A percentile compares a stretch with the other conserved stretches of the same genome.
phyloP scores from a whole-genome alignment of 306 rosid genomes.

The apple (Malus domestica) region ASM211411v1 NC_041803.1:4891501-4892000 shows the following conservation, averaged over 20 bases:
- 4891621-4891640: conserved; percentile 15
- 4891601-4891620: not conserved
- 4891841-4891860: not conserved
- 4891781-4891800: not conserved
- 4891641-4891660: conserved; percentile 24
- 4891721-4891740: not conserved
- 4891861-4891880: not conserved
- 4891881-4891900: not conserved
- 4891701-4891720: not conserved
- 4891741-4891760: not conserved
- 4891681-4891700: not conserved
- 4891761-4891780: not conserved
- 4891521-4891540: not conserved
- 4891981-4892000: too few relatives aligned
- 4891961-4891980: too few relatives aligned
- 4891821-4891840: not conserved
- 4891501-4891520: not conserved
- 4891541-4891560: not conserved
- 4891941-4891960: not conserved
- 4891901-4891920: not conserved
- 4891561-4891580: not conserved
- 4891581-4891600: not conserved
- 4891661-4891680: not conserved
- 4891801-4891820: not conserved
- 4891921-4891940: not conserved